A percentile compares a stretch with the other conserved stretches of the same genome.
Conservation (phyloP, 2,329 filamentous ascomycete genomes). For the Hypoxylon sp. region DNA sequence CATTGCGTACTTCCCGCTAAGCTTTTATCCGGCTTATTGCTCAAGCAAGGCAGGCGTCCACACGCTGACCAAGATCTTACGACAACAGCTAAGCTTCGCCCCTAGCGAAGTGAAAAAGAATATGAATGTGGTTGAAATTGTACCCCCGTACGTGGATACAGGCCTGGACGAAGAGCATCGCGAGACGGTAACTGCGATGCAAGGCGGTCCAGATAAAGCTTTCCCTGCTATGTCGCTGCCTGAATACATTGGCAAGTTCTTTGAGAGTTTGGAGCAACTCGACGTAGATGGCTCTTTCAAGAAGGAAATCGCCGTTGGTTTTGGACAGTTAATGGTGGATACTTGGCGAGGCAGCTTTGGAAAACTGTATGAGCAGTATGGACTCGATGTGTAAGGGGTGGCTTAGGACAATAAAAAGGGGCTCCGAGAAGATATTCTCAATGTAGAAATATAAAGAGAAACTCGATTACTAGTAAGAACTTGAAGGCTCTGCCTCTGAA, state of each 20-base stretch:
- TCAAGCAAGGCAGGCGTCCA: slow-evolving; percentile 55
- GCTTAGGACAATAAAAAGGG: background rate
- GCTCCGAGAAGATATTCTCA: background rate
- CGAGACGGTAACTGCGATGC: slow-evolving; percentile 38
- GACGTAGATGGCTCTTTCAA: slow-evolving; percentile 36
- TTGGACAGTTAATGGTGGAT: slow-evolving; percentile 39
- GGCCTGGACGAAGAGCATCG: slow-evolving; percentile 52
- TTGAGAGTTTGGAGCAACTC: slow-evolving; percentile 48
- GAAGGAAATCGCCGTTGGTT: slow-evolving; percentile 53
- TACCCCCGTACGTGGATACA: slow-evolving; percentile 57
- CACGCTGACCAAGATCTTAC: slow-evolving; percentile 49
- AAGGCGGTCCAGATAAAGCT: slow-evolving; percentile 47
- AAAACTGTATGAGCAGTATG: slow-evolving; percentile 26
- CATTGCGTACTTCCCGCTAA: slow-evolving; percentile 50
- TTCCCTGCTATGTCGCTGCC: slow-evolving; percentile 52
- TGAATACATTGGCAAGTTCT: slow-evolving; percentile 54
- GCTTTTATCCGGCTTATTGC: slow-evolving; percentile 54
- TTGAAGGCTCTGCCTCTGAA: too few species aligned
- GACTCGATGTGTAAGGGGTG: background rate
- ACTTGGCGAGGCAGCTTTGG: slow-evolving; percentile 27
- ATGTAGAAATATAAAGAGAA: too few species aligned
- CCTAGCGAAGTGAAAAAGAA: slow-evolving; percentile 35
- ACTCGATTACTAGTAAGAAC: too few species aligned
- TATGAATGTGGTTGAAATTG: slow-evolving; percentile 56
- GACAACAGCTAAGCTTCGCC: slow-evolving; percentile 49